Evolutionary conservation across 2,329 filamentous ascomycete species (phyloP), one percentile per base, ranked within the genome.

Genomic region (Fusarium multiceps): DNA sequence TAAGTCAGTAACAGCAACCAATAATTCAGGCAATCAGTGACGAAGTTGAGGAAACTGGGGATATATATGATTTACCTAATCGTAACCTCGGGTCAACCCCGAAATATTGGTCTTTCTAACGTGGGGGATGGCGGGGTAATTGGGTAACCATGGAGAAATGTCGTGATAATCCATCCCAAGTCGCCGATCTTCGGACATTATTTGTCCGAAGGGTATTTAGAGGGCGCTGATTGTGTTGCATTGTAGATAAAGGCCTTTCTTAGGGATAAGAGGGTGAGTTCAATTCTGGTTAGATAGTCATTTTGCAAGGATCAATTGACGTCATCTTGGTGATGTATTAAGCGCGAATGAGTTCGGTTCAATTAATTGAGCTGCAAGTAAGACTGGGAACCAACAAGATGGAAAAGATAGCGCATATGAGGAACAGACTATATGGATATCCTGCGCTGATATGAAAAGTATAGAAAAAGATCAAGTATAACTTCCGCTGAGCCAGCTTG

Each of bases 81-180:
- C 12, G 4, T 6, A 48, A 55, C 68, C 59, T 71, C 68, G 68
- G 68, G 28, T 54, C 43, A 48, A 40, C 28, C 32, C 51, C 50
- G 53, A 64, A 64, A 47, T 23, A 51, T 49, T 49, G 32, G 27
- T 57, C 41, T 27, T 18, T 25, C 21, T 14, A 25, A 28, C 54
- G 67, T 71, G 63, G 63, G 58, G 63, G 42, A 71, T 64, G 68
- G 68, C 67, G 68, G 68, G 68, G 68, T 70, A 71, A 59, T 21
- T 30, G 48, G 66, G 66, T 54, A 48, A 59, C 25, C 13, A 47
- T 59, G 43, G 34, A 16, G 43, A 49, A 45, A 70, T 68, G 68
- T 71, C 63, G 68, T 71, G 68, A 70, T 69, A 41, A 45, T 59
- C 42, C 61, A 25, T 62, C 40, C 7, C 10, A 13, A 10, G 10